Percentiles rank a stretch among this genome's conserved stretches.
Conservation (phyloP, 305 asterid species). For the Rubia balearica region DNA sequence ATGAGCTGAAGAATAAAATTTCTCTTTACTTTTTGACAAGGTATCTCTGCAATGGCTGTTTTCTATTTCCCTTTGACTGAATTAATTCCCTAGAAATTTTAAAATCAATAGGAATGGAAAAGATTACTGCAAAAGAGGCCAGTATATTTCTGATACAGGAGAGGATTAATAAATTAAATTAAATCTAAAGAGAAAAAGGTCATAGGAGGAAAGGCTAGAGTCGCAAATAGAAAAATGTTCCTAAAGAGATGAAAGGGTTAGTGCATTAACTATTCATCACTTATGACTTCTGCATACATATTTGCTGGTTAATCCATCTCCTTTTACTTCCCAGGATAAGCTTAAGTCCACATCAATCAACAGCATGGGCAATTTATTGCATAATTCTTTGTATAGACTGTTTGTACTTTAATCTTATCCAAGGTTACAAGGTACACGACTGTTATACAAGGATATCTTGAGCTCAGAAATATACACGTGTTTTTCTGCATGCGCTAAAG, state of each 20-base stretch:
- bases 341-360: neutral
- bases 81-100: neutral
- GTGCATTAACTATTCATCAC: neutral
- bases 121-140: neutral
- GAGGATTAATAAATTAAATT: no score
- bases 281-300: neutral
- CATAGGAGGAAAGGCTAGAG: neutral
- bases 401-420: neutral
- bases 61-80: neutral
- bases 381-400: neutral
- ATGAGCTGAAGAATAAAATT: neutral
- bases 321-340: neutral
- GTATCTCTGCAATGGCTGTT: neutral
- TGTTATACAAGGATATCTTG: neutral
- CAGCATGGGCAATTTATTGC: no score
- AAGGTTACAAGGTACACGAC: neutral
- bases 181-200: neutral
- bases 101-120: neutral
- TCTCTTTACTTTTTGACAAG: neutral
- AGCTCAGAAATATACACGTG: neutral
- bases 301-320: neutral
- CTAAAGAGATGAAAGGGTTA: neutral
- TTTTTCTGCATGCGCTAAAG: neutral
- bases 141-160: neutral
- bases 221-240: neutral